These are phyloP conservation scores for Moesziomyces antarcticus DNA, from an alignment of 1,284 basidiomycete species.

Conservation along the genomic window DNA sequence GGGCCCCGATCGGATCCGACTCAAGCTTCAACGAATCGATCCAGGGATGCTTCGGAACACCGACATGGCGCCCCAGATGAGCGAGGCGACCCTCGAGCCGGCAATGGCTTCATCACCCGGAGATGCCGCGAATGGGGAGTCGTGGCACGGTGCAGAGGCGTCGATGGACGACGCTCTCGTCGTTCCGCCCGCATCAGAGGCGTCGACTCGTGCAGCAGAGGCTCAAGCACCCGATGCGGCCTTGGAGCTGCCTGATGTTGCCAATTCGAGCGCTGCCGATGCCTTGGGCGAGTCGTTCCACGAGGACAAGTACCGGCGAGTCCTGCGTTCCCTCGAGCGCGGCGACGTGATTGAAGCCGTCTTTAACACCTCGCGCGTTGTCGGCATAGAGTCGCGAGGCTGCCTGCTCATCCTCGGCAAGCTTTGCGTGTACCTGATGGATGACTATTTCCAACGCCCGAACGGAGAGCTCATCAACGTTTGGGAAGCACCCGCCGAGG, in stretches of 20 bases:
- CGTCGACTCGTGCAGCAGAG: background rate
- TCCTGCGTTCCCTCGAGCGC: slow-evolving; percentile 75
- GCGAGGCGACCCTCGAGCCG: slow-evolving; percentile 11
- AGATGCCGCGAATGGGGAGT: slow-evolving; percentile 18
- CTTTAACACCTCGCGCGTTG: slow-evolving; percentile 66
- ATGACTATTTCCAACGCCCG: slow-evolving; percentile 88
- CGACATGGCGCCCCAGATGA: slow-evolving; percentile 30
- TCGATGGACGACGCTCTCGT: background rate
- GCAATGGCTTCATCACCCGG: slow-evolving; percentile 7
- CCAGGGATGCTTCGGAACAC: slow-evolving; percentile 8
- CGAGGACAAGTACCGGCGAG: slow-evolving; percentile 75
- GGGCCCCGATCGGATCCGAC: slow-evolving; percentile 60
- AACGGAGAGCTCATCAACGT: slow-evolving; percentile 90
- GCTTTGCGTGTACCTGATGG: slow-evolving; percentile 87
- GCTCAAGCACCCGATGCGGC: background rate
- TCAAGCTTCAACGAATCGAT: slow-evolving; percentile 56
- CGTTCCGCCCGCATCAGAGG: background rate
- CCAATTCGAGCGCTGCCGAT: slow-evolving; percentile 7
- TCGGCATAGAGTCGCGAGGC: slow-evolving; percentile 71
- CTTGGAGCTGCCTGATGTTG: slow-evolving; percentile 2
- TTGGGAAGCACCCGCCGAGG: slow-evolving; percentile 81
- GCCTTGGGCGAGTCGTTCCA: slow-evolving; percentile 24
- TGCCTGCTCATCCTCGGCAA: slow-evolving; percentile 87
- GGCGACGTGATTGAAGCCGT: slow-evolving; percentile 93
- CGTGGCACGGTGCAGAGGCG: slow-evolving; percentile 32